Evolutionary conservation across 2,329 filamentous ascomycete genomes (phyloP).

Genomic region (Amauroascus verrucosus): DNA sequence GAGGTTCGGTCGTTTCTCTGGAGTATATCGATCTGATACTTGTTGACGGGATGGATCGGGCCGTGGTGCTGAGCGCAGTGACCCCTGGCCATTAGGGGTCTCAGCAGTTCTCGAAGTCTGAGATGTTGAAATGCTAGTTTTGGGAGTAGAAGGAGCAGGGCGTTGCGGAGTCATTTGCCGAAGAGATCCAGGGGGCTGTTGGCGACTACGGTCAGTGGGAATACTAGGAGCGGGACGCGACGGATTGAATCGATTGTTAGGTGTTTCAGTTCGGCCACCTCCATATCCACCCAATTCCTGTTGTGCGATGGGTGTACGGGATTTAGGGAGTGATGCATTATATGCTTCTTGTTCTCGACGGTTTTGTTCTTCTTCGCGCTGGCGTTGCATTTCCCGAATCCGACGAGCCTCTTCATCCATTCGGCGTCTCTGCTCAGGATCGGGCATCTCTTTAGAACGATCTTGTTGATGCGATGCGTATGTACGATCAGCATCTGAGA

Average conservation of each 20-base stretch:
- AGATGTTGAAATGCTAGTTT: slow-evolving; percentile 9
- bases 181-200: slow-evolving; percentile 40
- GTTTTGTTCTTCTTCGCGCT: slow-evolving; percentile 48
- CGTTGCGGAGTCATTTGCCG: slow-evolving; percentile 61
- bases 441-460: slow-evolving; percentile 49
- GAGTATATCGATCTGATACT: slow-evolving; percentile 1
- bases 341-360: slow-evolving; percentile 75
- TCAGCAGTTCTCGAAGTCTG: slow-evolving; percentile 21
- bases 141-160: slow-evolving; percentile 64
- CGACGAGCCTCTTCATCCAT: slow-evolving; percentile 47
- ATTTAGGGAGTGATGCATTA: slow-evolving; percentile 79
- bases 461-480: slow-evolving; percentile 37
- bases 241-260: slow-evolving; percentile 66
- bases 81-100: slow-evolving; percentile 24
- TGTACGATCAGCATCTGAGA: slow-evolving; percentile 48
- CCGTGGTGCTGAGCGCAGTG: slow-evolving; percentile 28
- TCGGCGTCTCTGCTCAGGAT: slow-evolving; percentile 39
- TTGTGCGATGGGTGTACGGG: slow-evolving; percentile 68
- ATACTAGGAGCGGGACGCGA: slow-evolving; percentile 73
- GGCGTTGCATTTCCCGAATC: slow-evolving; percentile 28
- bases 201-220: slow-evolving; percentile 43
- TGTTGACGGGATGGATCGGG: slow-evolving; percentile 26
- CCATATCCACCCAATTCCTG: slow-evolving; percentile 74
- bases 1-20: slow-evolving; percentile 31
- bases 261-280: slow-evolving; percentile 40